Conservation (phyloP, 2,329 filamentous ascomycete species). For the Pseudocercospora pini-densiflorae region DNA sequence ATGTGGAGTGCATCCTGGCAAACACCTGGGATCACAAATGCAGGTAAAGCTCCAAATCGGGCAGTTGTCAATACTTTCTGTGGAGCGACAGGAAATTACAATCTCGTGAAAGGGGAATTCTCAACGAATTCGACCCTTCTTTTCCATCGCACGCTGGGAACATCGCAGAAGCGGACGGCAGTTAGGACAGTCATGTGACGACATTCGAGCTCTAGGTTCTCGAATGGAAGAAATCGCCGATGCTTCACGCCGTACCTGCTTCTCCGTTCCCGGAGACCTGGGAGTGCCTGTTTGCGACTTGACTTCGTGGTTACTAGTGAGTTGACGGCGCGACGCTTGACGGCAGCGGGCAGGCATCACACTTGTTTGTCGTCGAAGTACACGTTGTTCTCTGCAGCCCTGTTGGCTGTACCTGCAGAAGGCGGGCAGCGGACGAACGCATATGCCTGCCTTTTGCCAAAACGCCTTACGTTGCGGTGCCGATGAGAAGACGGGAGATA, state of each 20-base stretch:
- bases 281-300: constrained; percentile 8
- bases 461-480: neutral
- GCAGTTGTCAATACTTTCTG: constrained; percentile 11
- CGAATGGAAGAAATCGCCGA: neutral
- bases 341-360: neutral
- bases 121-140: neutral
- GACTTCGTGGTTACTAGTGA: neutral
- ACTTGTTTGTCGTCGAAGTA: constrained; percentile 3
- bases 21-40: constrained; percentile 14
- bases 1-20: constrained; percentile 12
- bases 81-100: constrained; percentile 15
- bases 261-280: constrained; percentile 8
- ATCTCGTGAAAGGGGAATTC: neutral
- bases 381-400: constrained; percentile 8
- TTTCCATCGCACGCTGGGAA: neutral
- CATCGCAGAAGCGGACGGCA: neutral
- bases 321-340: constrained; percentile 9
- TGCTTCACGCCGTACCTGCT: constrained; percentile 2
- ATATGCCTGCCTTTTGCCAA: neutral
- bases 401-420: constrained; percentile 8
- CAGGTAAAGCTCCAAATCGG: constrained; percentile 7
- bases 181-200: neutral
- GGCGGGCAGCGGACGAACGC: neutral
- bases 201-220: neutral
- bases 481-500: neutral